Conservation (phyloP, 2,329 filamentous ascomycete genomes). For the Triangularia setosa region DNA sequence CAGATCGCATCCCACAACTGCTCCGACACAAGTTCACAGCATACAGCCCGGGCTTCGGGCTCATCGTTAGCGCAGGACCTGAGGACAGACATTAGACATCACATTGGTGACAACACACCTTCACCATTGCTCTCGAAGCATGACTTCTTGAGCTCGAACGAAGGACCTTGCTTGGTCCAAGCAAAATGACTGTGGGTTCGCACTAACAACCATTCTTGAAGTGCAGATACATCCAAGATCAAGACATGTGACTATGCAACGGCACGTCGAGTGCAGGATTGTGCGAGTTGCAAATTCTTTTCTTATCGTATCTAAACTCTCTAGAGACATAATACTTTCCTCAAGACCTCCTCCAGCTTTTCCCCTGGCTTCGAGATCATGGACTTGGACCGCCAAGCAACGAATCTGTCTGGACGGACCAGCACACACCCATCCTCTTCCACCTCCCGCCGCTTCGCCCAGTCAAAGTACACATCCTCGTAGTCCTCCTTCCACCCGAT, state of each 20-base stretch:
- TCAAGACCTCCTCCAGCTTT: constrained; percentile 18
- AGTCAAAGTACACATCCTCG: constrained; percentile 58
- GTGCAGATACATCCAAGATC: neutral
- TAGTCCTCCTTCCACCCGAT: constrained; percentile 56
- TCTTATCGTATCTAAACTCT: neutral
- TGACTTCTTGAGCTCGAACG: too few relatives aligned
- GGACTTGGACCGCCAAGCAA: constrained; percentile 42
- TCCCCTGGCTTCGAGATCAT: constrained; percentile 13
- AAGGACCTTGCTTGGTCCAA: too few relatives aligned
- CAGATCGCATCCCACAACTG: neutral
- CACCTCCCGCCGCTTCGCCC: constrained; percentile 48
- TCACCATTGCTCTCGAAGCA: neutral
- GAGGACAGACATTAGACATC: too few relatives aligned
- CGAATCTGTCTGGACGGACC: constrained; percentile 54
- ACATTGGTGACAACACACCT: neutral
- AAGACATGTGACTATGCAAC: neutral
- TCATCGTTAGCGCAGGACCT: neutral
- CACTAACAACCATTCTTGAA: too few relatives aligned
- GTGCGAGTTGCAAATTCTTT: neutral
- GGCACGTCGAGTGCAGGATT: neutral
- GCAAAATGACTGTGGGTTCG: too few relatives aligned
- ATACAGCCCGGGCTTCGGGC: neutral
- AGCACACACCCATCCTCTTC: constrained; percentile 55
- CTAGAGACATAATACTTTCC: constrained; percentile 12
- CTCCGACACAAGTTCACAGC: neutral